Percentiles rank a stretch among this genome's conserved stretches.
Evolutionary conservation across 441 rosid genomes (phyloP).

Genomic region (Raphanus hybrid): DNA sequence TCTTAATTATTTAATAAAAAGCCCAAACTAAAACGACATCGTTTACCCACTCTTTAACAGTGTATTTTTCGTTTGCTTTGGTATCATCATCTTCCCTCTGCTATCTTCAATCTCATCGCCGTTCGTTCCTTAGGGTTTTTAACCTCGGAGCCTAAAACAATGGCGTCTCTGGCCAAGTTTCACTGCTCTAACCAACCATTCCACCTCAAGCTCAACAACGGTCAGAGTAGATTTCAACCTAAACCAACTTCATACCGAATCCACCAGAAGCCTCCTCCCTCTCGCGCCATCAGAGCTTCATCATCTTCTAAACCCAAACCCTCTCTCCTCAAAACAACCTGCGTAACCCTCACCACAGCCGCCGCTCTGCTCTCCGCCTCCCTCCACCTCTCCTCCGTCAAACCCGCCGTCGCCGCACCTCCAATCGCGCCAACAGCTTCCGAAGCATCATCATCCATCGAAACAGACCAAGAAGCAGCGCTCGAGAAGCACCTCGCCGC

Average conservation of each 20-base stretch:
- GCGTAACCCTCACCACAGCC: conserved; percentile 64
- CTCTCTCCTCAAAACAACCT: conserved; percentile 51
- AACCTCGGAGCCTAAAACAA: conserved; percentile 27
- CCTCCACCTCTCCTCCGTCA: too few species aligned
- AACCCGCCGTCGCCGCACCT: too few species aligned
- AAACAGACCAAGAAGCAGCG: conserved; percentile 42
- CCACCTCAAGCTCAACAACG: conserved; percentile 43
- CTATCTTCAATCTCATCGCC: conserved; percentile 11
- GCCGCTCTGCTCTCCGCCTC: conserved; percentile 68
- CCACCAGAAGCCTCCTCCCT: conserved; percentile 37
- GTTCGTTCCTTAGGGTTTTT: conserved; percentile 22
- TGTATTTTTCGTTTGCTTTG: background rate
- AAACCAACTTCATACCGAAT: conserved; percentile 44
- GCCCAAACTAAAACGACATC: background rate
- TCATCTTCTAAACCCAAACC: conserved; percentile 36
- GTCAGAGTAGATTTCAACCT: conserved; percentile 40
- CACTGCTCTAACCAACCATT: conserved; percentile 47
- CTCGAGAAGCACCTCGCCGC: conserved; percentile 53
- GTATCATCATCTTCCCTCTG: background rate
- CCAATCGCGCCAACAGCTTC: too few species aligned
- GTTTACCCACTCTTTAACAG: background rate
- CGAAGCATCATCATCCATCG: background rate
- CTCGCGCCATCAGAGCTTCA: conserved; percentile 48
- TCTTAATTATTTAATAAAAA: background rate
- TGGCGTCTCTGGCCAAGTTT: conserved; percentile 64